Conservation (phyloP, 1,139 yeast species). For the Suhomyces chickasaworum region DNA sequence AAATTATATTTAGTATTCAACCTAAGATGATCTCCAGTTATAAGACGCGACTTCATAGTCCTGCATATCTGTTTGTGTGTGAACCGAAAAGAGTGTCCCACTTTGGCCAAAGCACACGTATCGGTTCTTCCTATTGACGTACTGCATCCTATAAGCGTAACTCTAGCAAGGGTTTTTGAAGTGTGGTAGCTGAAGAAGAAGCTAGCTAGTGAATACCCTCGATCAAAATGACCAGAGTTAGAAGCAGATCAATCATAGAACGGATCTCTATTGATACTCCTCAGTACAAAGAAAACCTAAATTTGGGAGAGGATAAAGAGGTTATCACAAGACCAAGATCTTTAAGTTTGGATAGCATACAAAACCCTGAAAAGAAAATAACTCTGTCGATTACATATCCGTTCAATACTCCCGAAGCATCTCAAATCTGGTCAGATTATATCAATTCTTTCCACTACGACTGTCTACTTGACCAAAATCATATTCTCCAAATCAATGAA, state of each 20-base stretch:
- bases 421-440: slow-evolving; percentile 33
- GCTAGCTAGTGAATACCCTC: background rate
- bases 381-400: slow-evolving; percentile 27
- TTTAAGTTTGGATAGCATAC: slow-evolving; percentile 3
- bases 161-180: background rate
- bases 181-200: background rate
- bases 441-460: slow-evolving; percentile 41
- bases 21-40: background rate
- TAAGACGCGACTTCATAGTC: slow-evolving; percentile 5
- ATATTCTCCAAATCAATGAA: slow-evolving; percentile 36
- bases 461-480: slow-evolving; percentile 34
- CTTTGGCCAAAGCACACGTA: slow-evolving; percentile 6
- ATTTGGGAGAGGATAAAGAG: slow-evolving; percentile 14
- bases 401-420: slow-evolving; percentile 37
- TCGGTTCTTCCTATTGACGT: background rate
- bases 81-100: background rate
- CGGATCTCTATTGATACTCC: slow-evolving; percentile 45
- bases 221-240: slow-evolving; percentile 24
- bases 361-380: background rate
- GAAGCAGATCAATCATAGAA: slow-evolving; percentile 57
- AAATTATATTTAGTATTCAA: background rate
- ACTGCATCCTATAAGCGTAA: background rate
- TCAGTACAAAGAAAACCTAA: slow-evolving; percentile 21
- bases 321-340: slow-evolving; percentile 20
- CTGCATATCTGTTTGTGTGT: background rate